Conservation (phyloP, 495 filamentous ascomycete genomes). For the Cercophora scortea region DNA sequence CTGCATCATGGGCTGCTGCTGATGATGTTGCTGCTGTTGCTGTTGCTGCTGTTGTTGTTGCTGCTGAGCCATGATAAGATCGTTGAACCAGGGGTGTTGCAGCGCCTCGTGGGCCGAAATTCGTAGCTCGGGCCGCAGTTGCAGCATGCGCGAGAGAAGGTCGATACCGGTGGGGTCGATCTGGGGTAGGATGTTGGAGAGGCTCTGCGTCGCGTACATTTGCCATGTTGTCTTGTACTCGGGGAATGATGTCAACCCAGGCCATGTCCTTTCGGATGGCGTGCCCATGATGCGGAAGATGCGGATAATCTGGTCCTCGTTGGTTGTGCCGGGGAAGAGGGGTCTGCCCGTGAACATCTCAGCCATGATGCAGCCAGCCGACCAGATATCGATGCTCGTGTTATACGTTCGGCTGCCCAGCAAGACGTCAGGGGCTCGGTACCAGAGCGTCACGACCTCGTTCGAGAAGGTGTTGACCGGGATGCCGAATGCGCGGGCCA, state of each 20-base stretch:
- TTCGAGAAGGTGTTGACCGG: constrained; percentile 98
- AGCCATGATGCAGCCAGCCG: constrained; percentile 95
- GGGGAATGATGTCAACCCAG: constrained; percentile 78
- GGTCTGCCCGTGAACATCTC: constrained; percentile 95
- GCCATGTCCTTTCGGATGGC: constrained; percentile 86
- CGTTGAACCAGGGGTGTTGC: constrained; percentile 79
- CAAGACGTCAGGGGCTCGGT: constrained; percentile 88
- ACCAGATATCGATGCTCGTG: constrained; percentile 98
- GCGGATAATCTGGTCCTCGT: constrained; percentile 89
- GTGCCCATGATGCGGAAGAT: constrained; percentile 98
- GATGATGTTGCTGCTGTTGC: constrained; percentile 28
- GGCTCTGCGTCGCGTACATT: constrained; percentile 89
- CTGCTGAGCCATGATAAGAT: constrained; percentile 30
- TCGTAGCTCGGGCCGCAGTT: constrained; percentile 85
- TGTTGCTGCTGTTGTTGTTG: constrained; percentile 17
- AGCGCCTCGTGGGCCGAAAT: constrained; percentile 79
- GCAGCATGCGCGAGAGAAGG: constrained; percentile 81
- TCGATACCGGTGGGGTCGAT: constrained; percentile 83
- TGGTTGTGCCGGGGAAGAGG: constrained; percentile 89
- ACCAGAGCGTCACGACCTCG: constrained; percentile 96
- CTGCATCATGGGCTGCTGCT: constrained; percentile 21
- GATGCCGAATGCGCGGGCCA: constrained; percentile 90
- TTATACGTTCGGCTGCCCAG: constrained; percentile 89
- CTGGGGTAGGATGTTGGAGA: constrained; percentile 77
- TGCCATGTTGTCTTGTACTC: constrained; percentile 94